These are phyloP conservation scores for Ramalina intermedia DNA, from an alignment of 495 filamentous ascomycete genomes.

Conservation along the genomic window DNA sequence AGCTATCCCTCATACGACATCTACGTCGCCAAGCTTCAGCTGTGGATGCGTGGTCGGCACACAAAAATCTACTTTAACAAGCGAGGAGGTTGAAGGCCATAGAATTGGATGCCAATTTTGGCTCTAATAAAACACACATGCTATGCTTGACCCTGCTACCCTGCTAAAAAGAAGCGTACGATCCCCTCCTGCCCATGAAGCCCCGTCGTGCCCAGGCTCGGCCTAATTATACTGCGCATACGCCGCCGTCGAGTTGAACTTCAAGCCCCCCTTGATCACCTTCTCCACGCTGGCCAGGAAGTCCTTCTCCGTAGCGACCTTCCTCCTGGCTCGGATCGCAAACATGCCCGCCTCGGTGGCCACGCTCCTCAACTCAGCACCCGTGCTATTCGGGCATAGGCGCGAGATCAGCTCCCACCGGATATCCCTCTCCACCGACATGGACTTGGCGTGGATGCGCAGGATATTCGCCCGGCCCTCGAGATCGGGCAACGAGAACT, in stretches of 20 bases:
- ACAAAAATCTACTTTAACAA: too few species aligned
- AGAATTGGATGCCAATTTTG: too few species aligned
- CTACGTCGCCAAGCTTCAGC: too few species aligned
- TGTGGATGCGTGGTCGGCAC: too few species aligned
- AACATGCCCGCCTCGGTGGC: constrained; percentile 99
- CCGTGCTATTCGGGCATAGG: constrained; percentile 91
- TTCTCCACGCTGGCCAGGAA: constrained; percentile 96
- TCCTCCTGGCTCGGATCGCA: constrained; percentile 87
- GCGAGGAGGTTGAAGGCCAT: too few species aligned
- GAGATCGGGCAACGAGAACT: constrained; percentile 92
- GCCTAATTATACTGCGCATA: constrained; percentile 98
- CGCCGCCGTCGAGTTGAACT: constrained; percentile 97
- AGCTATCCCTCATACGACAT: too few species aligned
- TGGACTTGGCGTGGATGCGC: constrained; percentile 97
- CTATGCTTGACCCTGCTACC: too few species aligned
- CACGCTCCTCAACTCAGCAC: constrained; percentile 85
- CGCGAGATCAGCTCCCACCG: constrained; percentile 96
- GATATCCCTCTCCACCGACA: constrained; percentile 97
- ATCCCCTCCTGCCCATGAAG: too few species aligned
- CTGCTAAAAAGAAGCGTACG: too few species aligned
- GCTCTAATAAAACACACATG: too few species aligned
- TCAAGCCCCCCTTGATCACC: constrained; percentile 97
- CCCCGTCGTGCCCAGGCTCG: neutral
- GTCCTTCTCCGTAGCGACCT: constrained; percentile 99
- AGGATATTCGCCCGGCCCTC: constrained; percentile 96